Evolutionary conservation across 371 early-diverging fungal species (phyloP), one percentile per base, ranked within the genome.

Genomic region (Smittium mucronatum): DNA sequence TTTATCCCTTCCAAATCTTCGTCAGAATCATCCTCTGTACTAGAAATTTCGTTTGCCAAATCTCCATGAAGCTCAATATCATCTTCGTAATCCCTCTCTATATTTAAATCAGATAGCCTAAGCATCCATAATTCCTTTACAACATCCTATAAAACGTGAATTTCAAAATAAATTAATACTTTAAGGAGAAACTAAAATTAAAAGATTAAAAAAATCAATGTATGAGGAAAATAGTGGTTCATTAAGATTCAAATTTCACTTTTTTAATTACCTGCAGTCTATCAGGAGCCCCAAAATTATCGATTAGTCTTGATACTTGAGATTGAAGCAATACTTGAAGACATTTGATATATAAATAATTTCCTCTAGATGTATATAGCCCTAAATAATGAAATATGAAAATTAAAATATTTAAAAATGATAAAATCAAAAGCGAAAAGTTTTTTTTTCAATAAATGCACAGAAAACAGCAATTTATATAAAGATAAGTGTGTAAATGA

Each of bases 331-430:
- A n/a, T 21, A 65, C 15, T n/a, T 65, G 65, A n/a, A 31, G 36
- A 33, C 65, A 65, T 33, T 65, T 65, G 26, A 65, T n/a, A 31
- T 32, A 65, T 36, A 65, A 34, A 65, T 65, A 65, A 65, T 65
- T 34, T 65, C 32, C 65, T 33, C 65, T 61, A 61, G 5, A 5
- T 11, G 31, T 11, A 26, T 28, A 30, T 15, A 61, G 26, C 63
- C 63, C 63, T 61, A 11, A 30, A 11, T 11, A 33, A 61, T 30
- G 5, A 33, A 11, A 61, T 28, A 30, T 61, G n/a, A 11, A 61
- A n/a, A 5, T 11, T 33, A 61, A 61, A 33, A 26, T 33, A 11
- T 61, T n/a, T 28, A 28, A 11, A 16, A 15, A 16, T 11, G 26
- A n/a, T n/a, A 11, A 11, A 61, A 26, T 33, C 5, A 11, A 61